phyloP scores from a whole-genome alignment of 106 monocot genomes.

The Dendrobium catenatum region DNA sequence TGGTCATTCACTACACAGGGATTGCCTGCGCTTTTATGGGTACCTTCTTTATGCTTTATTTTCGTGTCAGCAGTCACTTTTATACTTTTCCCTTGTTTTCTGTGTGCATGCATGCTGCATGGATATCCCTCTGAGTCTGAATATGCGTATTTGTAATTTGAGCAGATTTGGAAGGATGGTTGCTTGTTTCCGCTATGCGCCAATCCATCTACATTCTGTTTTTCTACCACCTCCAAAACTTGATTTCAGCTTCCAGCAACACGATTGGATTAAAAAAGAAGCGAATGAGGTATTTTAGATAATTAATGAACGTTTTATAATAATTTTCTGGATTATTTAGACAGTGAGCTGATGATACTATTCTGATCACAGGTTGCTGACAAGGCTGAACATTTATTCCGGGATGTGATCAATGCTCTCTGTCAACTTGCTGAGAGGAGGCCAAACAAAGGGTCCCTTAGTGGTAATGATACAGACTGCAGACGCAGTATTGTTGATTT shows the following conservation, averaged over 20 bases:
- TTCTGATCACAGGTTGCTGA: slow-evolving; percentile 38
- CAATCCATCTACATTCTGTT: slow-evolving; percentile 70
- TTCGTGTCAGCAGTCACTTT: background rate
- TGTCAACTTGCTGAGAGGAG: slow-evolving; percentile 29
- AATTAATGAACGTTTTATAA: background rate
- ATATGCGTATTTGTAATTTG: background rate
- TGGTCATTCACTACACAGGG: slow-evolving; percentile 93
- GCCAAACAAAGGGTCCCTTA: slow-evolving; percentile 19
- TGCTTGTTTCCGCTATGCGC: slow-evolving; percentile 90
- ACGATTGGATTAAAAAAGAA: slow-evolving; percentile 79
- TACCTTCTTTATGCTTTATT: slow-evolving; percentile 13
- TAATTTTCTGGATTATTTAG: background rate
- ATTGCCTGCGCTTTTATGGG: slow-evolving; percentile 96
- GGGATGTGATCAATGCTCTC: slow-evolving; percentile 40
- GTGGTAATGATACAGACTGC: slow-evolving; percentile 22
- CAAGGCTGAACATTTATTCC: slow-evolving; percentile 40
- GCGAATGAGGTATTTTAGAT: slow-evolving; percentile 47
- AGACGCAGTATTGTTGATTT: slow-evolving; percentile 31
- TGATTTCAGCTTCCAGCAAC: slow-evolving; percentile 61
- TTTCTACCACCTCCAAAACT: slow-evolving; percentile 74
- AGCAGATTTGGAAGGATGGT: slow-evolving; percentile 81
- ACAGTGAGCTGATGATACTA: background rate
- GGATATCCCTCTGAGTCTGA: no score
- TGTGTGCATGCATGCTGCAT: background rate
- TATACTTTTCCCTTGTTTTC: background rate